Conservation (phyloP, 768 basidiomycete species). For the Mycena floridula region DNA sequence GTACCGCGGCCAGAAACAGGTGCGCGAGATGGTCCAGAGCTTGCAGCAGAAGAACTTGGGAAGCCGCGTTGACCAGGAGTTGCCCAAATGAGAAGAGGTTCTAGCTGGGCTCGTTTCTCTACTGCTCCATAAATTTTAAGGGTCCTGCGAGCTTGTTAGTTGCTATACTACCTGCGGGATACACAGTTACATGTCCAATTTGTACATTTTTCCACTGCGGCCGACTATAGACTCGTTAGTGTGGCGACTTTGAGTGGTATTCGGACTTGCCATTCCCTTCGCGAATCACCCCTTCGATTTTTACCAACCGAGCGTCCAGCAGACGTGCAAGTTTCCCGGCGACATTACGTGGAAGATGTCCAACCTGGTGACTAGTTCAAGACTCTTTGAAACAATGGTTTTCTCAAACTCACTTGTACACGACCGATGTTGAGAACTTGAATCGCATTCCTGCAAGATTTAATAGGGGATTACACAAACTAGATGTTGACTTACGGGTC, state of each 20-base stretch:
- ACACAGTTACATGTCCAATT: constrained; percentile 52
- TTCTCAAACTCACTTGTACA: too few relatives aligned
- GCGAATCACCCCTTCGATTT: constrained; percentile 60
- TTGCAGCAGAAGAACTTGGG: constrained; percentile 7
- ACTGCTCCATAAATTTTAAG: constrained; percentile 67
- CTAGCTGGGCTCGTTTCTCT: constrained; percentile 52
- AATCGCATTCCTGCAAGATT: constrained; percentile 56
- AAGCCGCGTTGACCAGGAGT: constrained; percentile 65
- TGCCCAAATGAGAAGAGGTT: constrained; percentile 68
- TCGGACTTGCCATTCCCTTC: constrained; percentile 43
- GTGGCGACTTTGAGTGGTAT: neutral
- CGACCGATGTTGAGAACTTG: constrained; percentile 75
- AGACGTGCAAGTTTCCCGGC: constrained; percentile 61
- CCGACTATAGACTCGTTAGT: constrained; percentile 21
- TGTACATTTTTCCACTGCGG: constrained; percentile 38
- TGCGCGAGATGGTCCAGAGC: too few relatives aligned
- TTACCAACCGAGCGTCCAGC: constrained; percentile 57
- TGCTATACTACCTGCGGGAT: neutral
- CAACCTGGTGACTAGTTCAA: too few relatives aligned
- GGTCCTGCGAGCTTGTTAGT: constrained; percentile 32
- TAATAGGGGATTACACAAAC: too few relatives aligned
- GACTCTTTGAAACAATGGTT: too few relatives aligned
- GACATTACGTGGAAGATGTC: constrained; percentile 64
- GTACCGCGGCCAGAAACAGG: too few relatives aligned
- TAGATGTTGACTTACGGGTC: constrained; percentile 60